These are phyloP conservation scores for Setaria viridis DNA, from an alignment of 202 grass and related monocot genomes.

Conservation along the genomic window DNA sequence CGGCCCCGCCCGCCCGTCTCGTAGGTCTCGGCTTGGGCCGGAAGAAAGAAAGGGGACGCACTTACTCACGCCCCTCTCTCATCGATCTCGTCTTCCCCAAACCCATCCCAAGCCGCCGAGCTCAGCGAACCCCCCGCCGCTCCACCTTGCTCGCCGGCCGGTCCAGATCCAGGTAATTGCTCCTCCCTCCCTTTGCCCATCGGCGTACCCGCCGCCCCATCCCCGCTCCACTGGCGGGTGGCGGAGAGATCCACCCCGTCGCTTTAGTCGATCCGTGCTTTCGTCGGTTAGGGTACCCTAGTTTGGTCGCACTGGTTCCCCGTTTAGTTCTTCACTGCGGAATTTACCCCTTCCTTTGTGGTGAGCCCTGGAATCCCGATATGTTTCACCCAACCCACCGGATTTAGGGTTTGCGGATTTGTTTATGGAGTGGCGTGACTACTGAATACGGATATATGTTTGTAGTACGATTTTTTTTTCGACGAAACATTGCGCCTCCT, in stretches of 20 bases:
- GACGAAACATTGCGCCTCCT: not conserved
- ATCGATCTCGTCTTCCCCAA: conserved; percentile 1
- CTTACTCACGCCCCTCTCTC: not conserved
- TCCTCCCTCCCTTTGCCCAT: not conserved
- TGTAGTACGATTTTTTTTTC: not conserved
- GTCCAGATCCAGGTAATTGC: not conserved
- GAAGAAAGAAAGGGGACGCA: conserved; percentile 19
- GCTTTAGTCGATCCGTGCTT: not conserved
- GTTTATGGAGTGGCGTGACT: not conserved
- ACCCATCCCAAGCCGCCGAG: conserved; percentile 2
- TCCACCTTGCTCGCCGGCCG: not conserved
- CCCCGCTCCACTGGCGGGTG: not conserved
- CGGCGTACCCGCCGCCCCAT: not conserved
- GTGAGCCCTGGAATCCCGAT: not conserved
- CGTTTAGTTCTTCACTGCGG: not conserved
- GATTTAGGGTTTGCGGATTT: conserved; percentile 14
- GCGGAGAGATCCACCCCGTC: not conserved
- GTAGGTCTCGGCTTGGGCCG: conserved; percentile 21
- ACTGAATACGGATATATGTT: not conserved
- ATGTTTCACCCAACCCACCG: not conserved
- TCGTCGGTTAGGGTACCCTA: not conserved
- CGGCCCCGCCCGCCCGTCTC: not conserved
- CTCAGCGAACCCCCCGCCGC: not conserved
- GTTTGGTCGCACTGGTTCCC: not conserved
- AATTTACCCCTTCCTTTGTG: not conserved